Conservation (phyloP, 192 early-diverging fungal genomes). For the Pilaira anomala region DNA sequence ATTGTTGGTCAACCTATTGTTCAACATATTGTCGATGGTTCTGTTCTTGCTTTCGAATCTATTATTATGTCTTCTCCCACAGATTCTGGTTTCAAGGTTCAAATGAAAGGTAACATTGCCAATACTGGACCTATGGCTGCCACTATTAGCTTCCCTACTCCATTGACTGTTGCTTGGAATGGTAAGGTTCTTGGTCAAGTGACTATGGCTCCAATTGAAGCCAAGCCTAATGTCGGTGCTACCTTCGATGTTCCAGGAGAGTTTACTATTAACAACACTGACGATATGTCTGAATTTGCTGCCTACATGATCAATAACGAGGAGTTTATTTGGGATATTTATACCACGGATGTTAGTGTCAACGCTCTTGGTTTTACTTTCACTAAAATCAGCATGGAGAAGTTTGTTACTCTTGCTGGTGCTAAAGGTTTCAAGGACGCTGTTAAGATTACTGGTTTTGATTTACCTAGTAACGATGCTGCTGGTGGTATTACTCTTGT, state of each 20-base stretch:
- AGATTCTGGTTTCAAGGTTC: conserved; percentile 40
- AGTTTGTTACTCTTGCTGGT: conserved; percentile 45
- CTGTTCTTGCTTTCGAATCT: conserved; percentile 32
- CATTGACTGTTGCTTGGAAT: conserved; percentile 35
- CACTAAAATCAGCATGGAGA: conserved; percentile 44
- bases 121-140: conserved; percentile 47
- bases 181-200: conserved; percentile 41
- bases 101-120: conserved; percentile 40
- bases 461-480: conserved; percentile 52
- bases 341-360: conserved; percentile 42
- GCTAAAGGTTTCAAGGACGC: conserved; percentile 38
- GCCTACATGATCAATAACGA: conserved; percentile 46
- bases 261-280: conserved; percentile 40
- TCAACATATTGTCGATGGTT: conserved; percentile 40
- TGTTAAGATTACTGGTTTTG: conserved; percentile 38
- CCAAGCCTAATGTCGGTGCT: conserved; percentile 45
- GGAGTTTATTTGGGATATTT: conserved; percentile 44
- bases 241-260: conserved; percentile 34
- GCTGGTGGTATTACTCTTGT: conserved; percentile 60
- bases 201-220: conserved; percentile 37
- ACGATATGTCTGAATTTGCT: conserved; percentile 44
- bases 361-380: conserved; percentile 48
- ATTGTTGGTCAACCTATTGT: conserved; percentile 50
- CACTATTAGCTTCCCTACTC: conserved; percentile 41
- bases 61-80: conserved; percentile 35